Conservation (phyloP, 1,139 yeast species). For the Blastobotrys ciferrii region DNA sequence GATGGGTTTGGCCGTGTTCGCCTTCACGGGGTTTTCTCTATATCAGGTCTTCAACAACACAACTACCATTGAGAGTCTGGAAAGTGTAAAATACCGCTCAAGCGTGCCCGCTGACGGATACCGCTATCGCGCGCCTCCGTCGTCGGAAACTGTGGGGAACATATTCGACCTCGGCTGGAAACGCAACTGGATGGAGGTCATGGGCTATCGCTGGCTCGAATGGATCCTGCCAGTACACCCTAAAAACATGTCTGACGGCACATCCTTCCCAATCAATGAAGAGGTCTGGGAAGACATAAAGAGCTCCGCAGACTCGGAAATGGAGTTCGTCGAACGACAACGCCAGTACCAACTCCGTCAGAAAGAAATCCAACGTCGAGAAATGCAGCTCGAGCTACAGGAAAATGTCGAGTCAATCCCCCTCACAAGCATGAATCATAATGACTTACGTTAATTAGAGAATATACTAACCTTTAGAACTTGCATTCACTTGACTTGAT, state of each 20-base stretch:
- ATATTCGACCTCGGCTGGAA: constrained; percentile 69
- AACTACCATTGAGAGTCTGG: constrained; percentile 83
- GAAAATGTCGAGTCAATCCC: constrained; percentile 14
- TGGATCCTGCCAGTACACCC: constrained; percentile 68
- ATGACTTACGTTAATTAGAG: neutral
- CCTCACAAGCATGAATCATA: constrained; percentile 4
- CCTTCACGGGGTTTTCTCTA: constrained; percentile 59
- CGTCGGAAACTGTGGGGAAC: constrained; percentile 51
- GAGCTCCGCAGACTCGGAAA: constrained; percentile 32
- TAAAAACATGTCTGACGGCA: constrained; percentile 29
- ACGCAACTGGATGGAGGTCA: constrained; percentile 61
- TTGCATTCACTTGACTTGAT: neutral
- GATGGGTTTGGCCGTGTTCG: constrained; percentile 59
- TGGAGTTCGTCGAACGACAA: constrained; percentile 15
- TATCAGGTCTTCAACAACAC: constrained; percentile 59
- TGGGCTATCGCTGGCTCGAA: constrained; percentile 64
- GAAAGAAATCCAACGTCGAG: constrained; percentile 14
- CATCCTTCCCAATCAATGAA: constrained; percentile 35
- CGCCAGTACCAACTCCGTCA: constrained; percentile 15
- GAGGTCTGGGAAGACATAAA: constrained; percentile 31
- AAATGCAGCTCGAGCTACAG: constrained; percentile 9
- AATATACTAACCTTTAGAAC: neutral
- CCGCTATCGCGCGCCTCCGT: constrained; percentile 42
- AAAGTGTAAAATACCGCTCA: constrained; percentile 51
- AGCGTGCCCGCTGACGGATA: constrained; percentile 43